A percentile compares a stretch with the other conserved stretches of the same genome.
Conservation (phyloP, 2,329 filamentous ascomycete species). For the Exophiala spinifera region DNA sequence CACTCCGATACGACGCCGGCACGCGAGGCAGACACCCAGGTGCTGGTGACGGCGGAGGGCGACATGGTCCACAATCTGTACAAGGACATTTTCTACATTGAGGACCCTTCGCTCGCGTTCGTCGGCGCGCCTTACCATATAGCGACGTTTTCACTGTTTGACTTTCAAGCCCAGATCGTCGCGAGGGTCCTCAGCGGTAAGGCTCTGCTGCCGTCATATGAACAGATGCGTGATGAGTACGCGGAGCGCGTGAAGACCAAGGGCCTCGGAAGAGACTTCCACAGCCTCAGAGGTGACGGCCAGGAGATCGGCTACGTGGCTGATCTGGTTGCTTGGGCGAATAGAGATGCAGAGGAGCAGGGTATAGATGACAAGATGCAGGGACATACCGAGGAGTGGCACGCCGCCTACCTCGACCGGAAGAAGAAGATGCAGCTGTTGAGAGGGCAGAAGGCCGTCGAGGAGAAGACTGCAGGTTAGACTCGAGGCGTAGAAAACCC, state of each 20-base stretch:
- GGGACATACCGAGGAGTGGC: slow-evolving; percentile 20
- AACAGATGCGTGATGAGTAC: slow-evolving; percentile 39
- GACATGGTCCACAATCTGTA: slow-evolving; percentile 64
- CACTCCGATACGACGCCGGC: slow-evolving; percentile 46
- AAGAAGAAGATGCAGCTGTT: slow-evolving; percentile 11
- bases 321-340: slow-evolving; percentile 37
- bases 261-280: slow-evolving; percentile 37
- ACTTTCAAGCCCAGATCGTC: slow-evolving; percentile 64
- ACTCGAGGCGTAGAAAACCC: no score
- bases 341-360: slow-evolving; percentile 22
- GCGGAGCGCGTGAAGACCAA: slow-evolving; percentile 27
- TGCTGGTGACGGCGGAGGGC: slow-evolving; percentile 60
- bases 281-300: slow-evolving; percentile 35
- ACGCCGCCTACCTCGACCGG: slow-evolving; percentile 10
- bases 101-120: slow-evolving; percentile 61
- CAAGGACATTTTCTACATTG: slow-evolving; percentile 69
- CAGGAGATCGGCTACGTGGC: slow-evolving; percentile 37
- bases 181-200: slow-evolving; percentile 56
- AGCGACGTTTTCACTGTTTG: slow-evolving; percentile 66
- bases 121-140: slow-evolving; percentile 65
- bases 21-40: slow-evolving; percentile 49
- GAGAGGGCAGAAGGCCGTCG: background rate
- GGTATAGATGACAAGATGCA: slow-evolving; percentile 20
- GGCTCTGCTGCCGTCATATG: slow-evolving; percentile 45
- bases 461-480: no score